Base-by-base conservation (phyloP, 495 filamentous ascomycete species). In the Geoglossum glabrum region DNA sequence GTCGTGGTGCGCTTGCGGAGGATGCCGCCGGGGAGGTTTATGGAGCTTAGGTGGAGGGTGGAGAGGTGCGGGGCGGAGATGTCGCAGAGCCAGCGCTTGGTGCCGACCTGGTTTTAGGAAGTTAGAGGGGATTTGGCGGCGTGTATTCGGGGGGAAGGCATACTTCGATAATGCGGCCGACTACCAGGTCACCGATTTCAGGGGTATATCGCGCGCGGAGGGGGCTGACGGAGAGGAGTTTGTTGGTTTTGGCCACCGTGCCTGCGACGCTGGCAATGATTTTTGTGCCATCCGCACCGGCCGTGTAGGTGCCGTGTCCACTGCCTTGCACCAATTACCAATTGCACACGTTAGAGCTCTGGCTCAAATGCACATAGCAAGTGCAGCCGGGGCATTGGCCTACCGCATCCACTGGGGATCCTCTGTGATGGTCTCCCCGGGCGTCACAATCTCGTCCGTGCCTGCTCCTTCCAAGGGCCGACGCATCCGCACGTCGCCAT, bases 321-420 rank as follows among this genome's bases (percentile, higher is more conserved):
- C 82, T 85, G 56, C 34, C 33, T 33, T 21, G n/a, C 34, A 25
- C 17, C 45, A 40, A 33, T 31, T 0, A n/a, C 19, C 28, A 23
- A 27, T 23, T 6, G 7, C 27, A 47, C 19, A 23, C 40, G 17
- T 21, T 4, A 45, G 17, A 11, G 3, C 6, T 2, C 13, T 9
- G 13, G 36, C 31, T 17, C 17, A 9, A 15, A 7, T 9, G 13
- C 5, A 40, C 13, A 40, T 40, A 40, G 31, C 5, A 5, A 34
- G 31, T 5, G 36, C 3, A 43, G 36, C 28, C 25, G n/a, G 40
- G 58, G 21, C 52, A 33, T 27, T n/a, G 27, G 3, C 69, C 56
- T 70, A 86, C 79, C 87, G 79, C 87, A 98, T 98, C 89, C 89
- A 97, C 74, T 97, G 90, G 7, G 89, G 83, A 70, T 95, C 88